Conservation (phyloP, 441 rosid genomes). For the Brassica hybrid region DNA sequence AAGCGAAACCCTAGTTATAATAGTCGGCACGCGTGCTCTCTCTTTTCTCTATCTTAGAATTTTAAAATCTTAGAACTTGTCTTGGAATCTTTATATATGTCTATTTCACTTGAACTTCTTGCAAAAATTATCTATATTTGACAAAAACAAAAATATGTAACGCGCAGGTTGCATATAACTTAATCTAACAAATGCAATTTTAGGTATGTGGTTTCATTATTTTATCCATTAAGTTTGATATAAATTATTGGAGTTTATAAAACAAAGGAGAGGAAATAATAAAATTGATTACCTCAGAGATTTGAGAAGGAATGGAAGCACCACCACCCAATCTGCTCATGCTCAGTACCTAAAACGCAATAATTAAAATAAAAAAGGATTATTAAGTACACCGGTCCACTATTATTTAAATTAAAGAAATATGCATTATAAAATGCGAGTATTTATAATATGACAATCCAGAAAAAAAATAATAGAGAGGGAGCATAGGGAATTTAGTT, state of each 20-base stretch:
- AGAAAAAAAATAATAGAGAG: constrained; percentile 15
- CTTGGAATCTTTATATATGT: not conserved
- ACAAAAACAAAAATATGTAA: not conserved
- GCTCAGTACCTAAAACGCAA: constrained; percentile 45
- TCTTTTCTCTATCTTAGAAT: constrained; percentile 53
- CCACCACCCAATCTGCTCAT: constrained; percentile 95
- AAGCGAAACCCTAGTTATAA: constrained; percentile 48
- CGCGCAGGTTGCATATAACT: not conserved
- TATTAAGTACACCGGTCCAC: constrained; percentile 22
- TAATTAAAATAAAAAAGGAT: constrained; percentile 16
- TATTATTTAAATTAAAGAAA: constrained; percentile 1
- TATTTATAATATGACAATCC: constrained; percentile 22
- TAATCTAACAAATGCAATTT: too few species aligned
- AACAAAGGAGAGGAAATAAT: not conserved
- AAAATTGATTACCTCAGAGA: constrained; percentile 65
- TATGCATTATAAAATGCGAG: constrained; percentile 6
- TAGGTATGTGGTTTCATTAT: too few species aligned
- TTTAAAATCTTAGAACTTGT: constrained; percentile 8
- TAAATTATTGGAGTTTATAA: too few species aligned
- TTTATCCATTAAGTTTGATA: too few species aligned
- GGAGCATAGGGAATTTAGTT: constrained; percentile 42
- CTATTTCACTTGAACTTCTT: not conserved
- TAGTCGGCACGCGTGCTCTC: constrained; percentile 83
- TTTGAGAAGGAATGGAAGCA: constrained; percentile 78
- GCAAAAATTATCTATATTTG: not conserved